phyloP scores from a whole-genome alignment of 208 protist species.

The Crithidia bombi region DNA sequence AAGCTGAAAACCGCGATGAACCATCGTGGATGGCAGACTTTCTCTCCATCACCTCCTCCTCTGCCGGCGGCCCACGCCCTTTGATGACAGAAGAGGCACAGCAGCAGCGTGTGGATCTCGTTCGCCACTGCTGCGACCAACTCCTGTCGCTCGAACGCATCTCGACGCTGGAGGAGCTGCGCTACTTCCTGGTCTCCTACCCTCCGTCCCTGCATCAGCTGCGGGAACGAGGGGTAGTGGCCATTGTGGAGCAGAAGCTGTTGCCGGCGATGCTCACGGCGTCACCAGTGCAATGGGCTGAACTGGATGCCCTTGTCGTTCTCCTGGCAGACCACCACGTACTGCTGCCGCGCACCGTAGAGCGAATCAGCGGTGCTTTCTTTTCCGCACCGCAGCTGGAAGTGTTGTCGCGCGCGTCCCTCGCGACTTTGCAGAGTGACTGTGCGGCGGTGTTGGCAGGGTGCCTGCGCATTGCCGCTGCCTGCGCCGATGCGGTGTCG shows the following conservation, averaged over 20 bases:
- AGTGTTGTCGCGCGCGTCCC: slow-evolving; percentile 3
- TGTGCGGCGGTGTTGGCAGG: slow-evolving; percentile 8
- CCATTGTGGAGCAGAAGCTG: slow-evolving; percentile 47
- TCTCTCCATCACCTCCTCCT: background rate
- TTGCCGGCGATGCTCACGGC: slow-evolving; percentile 37
- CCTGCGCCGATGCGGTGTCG: slow-evolving; percentile 12
- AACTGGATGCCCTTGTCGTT: slow-evolving; percentile 39
- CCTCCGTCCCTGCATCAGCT: slow-evolving; percentile 54
- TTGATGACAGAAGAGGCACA: slow-evolving; percentile 15
- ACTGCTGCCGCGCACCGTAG: slow-evolving; percentile 30
- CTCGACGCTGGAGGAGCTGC: slow-evolving; percentile 50
- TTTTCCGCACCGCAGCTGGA: slow-evolving; percentile 26
- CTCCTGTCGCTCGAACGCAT: slow-evolving; percentile 70
- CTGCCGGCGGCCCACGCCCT: no score
- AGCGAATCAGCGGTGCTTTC: slow-evolving; percentile 25
- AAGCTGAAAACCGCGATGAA: slow-evolving; percentile 3
- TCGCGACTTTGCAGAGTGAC: slow-evolving; percentile 6
- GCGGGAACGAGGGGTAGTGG: slow-evolving; percentile 42
- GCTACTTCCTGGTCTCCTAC: slow-evolving; percentile 56
- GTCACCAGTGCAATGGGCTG: slow-evolving; percentile 13
- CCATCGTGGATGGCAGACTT: slow-evolving; percentile 12
- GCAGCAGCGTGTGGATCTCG: slow-evolving; percentile 24
- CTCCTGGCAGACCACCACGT: slow-evolving; percentile 54
- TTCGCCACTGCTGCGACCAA: slow-evolving; percentile 58
- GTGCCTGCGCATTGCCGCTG: slow-evolving; percentile 15